phyloP scores from a whole-genome alignment of 345 rosid species.

The Eucalyptus dawsonii region DNA sequence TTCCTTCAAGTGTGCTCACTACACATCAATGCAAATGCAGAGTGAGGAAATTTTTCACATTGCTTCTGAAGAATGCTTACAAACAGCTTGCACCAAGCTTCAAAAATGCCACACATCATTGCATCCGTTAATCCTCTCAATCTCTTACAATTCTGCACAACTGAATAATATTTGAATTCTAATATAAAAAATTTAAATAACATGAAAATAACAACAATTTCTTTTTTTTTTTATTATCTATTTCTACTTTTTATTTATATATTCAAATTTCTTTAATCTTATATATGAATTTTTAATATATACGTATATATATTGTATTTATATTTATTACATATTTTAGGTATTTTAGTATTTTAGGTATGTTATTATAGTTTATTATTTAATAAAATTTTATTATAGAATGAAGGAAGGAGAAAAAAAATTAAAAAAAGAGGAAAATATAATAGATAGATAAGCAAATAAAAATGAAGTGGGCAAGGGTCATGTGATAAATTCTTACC shows the following conservation, averaged over 20 bases:
- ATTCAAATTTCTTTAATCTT: background rate
- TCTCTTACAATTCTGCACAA: background rate
- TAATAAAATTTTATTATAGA: background rate
- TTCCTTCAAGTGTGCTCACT: background rate
- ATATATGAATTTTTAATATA: too few species aligned
- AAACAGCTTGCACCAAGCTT: background rate
- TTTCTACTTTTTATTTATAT: too few species aligned
- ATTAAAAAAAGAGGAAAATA: too few species aligned
- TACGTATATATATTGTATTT: too few species aligned
- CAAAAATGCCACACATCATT: background rate
- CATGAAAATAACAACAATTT: background rate
- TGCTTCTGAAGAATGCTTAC: background rate
- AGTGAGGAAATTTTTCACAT: background rate
- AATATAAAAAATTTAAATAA: too few species aligned
- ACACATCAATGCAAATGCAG: background rate
- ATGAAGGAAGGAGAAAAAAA: background rate
- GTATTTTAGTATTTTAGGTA: background rate
- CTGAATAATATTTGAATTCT: too few species aligned
- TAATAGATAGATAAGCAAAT: too few species aligned
- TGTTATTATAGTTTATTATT: too few species aligned
- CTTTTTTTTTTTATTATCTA: too few species aligned
- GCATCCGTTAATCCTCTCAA: background rate
- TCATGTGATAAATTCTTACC: background rate
- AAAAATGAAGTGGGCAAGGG: background rate
- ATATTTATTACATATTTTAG: too few species aligned